Evolutionary conservation across 2,329 filamentous ascomycete genomes (phyloP).

Genomic region (Calonectria naviculata): DNA sequence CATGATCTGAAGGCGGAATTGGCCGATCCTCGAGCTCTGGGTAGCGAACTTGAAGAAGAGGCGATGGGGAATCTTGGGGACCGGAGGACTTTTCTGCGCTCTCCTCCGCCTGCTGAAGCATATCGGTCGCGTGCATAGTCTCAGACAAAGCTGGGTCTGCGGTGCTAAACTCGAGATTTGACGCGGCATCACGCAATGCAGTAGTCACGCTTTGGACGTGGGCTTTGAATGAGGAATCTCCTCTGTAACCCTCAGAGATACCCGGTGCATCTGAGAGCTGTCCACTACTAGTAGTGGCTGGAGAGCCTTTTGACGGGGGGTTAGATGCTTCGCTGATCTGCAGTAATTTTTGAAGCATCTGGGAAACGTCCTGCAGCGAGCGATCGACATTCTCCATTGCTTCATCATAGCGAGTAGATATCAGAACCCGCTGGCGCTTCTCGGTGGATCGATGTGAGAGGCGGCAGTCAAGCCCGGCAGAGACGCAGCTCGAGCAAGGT

Average conservation of each 20-base stretch:
- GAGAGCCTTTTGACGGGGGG: background rate
- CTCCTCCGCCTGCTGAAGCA: background rate
- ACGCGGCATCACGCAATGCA: background rate
- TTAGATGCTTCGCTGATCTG: background rate
- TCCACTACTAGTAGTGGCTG: background rate
- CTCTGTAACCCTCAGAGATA: background rate
- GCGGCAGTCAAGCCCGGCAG: background rate
- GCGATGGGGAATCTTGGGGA: background rate
- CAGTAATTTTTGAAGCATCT: background rate
- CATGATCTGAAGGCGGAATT: background rate
- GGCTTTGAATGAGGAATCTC: background rate
- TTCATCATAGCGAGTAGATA: slow-evolving; percentile 1
- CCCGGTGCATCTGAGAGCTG: background rate
- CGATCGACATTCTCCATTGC: background rate
- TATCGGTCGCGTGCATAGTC: background rate
- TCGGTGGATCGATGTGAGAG: background rate
- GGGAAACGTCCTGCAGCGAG: background rate
- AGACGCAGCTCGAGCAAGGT: slow-evolving; percentile 1
- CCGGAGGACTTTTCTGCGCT: background rate
- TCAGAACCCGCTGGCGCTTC: background rate
- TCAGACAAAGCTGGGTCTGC: background rate
- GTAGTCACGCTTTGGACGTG: background rate
- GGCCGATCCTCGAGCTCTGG: background rate
- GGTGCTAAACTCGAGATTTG: background rate
- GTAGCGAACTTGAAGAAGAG: background rate